Percentiles rank a stretch among this genome's conserved stretches.
These are phyloP conservation scores for Ophiostoma pallidulum DNA, from an alignment of 2,329 filamentous ascomycete species.

Conservation along the genomic window DNA sequence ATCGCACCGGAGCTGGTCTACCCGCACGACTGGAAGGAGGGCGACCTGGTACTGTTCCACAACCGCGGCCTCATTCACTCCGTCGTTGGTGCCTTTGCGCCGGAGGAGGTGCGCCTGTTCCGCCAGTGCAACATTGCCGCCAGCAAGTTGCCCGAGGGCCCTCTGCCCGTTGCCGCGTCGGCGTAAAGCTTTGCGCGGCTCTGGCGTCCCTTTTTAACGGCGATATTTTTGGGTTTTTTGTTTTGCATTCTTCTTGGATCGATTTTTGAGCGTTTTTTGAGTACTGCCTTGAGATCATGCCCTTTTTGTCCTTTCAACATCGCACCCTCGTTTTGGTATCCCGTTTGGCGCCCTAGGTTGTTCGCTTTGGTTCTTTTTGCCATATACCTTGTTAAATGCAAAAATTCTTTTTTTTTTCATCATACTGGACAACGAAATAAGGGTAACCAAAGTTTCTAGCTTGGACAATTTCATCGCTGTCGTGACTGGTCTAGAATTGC, in stretches of 20 bases:
- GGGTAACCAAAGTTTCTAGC: too few relatives aligned
- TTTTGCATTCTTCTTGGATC: not conserved
- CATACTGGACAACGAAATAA: too few relatives aligned
- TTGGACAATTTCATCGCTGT: not conserved
- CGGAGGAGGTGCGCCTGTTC: conserved; percentile 64
- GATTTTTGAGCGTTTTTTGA: not conserved
- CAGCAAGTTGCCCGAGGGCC: conserved; percentile 26
- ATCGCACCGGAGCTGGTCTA: conserved; percentile 62
- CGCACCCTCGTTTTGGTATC: too few relatives aligned
- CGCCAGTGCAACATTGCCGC: conserved; percentile 73
- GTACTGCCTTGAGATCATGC: not conserved
- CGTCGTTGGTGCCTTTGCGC: conserved; percentile 64
- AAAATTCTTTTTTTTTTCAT: too few relatives aligned
- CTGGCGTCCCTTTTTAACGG: too few relatives aligned
- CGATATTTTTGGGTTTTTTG: not conserved
- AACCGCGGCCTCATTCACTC: conserved; percentile 67
- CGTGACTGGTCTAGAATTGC: not conserved
- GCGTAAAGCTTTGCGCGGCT: too few relatives aligned
- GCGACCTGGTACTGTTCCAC: conserved; percentile 69
- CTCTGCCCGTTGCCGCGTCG: not conserved
- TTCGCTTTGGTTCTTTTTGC: not conserved
- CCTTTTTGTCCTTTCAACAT: too few relatives aligned
- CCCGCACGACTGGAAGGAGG: conserved; percentile 67
- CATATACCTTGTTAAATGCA: too few relatives aligned
- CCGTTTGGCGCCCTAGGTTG: too few relatives aligned